phyloP scores from a whole-genome alignment of 768 basidiomycete genomes.

The Daedalea quercina region DNA sequence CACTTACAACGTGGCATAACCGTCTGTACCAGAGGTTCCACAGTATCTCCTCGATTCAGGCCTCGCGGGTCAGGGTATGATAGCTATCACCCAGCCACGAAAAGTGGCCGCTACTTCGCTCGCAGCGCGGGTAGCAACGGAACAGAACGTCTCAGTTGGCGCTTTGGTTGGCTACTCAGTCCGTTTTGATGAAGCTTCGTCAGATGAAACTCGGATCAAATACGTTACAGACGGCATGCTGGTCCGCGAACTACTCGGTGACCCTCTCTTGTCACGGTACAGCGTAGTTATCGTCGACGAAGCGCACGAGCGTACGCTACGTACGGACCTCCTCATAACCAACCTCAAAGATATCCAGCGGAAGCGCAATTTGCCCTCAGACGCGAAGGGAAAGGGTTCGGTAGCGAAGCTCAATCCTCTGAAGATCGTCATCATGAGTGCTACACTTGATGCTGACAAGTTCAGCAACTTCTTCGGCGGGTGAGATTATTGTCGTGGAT shows the following conservation, averaged over 20 bases:
- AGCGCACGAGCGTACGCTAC: conserved; percentile 91
- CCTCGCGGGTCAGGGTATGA: conserved; percentile 60
- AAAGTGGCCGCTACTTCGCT: conserved; percentile 93
- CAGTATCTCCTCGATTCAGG: conserved; percentile 90
- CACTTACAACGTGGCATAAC: background rate
- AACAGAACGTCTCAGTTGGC: conserved; percentile 71
- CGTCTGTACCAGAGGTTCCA: conserved; percentile 67
- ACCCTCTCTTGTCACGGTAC: conserved; percentile 71
- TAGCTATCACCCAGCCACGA: conserved; percentile 93
- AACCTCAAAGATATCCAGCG: conserved; percentile 79
- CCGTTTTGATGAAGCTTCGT: conserved; percentile 83
- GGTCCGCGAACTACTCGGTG: conserved; percentile 82
- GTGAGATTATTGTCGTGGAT: conserved; percentile 37
- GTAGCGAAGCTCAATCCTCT: conserved; percentile 48
- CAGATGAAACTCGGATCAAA: conserved; percentile 78
- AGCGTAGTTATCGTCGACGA: conserved; percentile 91
- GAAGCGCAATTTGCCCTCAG: conserved; percentile 46
- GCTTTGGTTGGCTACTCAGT: conserved; percentile 88
- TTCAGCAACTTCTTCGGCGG: conserved; percentile 84
- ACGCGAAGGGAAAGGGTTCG: conserved; percentile 39
- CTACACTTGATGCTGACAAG: conserved; percentile 92
- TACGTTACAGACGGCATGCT: conserved; percentile 99
- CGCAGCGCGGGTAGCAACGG: conserved; percentile 83
- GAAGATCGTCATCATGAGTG: conserved; percentile 96
- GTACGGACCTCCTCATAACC: conserved; percentile 91